A percentile compares a stretch with the other conserved stretches of the same genome.
phyloP scores from a whole-genome alignment of 2,329 filamentous ascomycete species.

The Cladosporium sp. region DNA sequence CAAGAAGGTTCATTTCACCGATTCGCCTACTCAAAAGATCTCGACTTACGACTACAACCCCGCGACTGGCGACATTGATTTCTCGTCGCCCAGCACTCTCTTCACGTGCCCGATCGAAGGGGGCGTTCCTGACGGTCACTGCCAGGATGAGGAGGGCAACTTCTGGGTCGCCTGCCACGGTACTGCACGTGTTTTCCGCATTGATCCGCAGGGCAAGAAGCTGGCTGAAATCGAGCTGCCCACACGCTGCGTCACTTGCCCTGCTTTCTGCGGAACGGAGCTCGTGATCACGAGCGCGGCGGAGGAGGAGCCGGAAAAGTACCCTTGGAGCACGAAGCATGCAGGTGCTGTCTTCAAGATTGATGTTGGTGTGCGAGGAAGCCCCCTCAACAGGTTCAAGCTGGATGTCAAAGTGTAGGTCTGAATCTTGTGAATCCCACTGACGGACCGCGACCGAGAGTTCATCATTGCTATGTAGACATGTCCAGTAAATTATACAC shows the following conservation, averaged over 20 bases:
- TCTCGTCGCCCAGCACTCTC: conserved; percentile 64
- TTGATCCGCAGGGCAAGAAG: conserved; percentile 62
- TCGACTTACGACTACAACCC: conserved; percentile 68
- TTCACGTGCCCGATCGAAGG: conserved; percentile 62
- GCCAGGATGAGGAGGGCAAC: conserved; percentile 75
- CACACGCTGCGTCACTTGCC: conserved; percentile 73
- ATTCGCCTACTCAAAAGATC: conserved; percentile 66
- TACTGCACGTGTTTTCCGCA: conserved; percentile 66
- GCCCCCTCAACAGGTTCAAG: conserved; percentile 59
- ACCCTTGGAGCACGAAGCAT: conserved; percentile 55
- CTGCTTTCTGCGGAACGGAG: conserved; percentile 66
- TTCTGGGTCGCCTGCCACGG: conserved; percentile 88
- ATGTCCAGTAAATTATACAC: conserved; percentile 7
- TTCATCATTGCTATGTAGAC: conserved; percentile 1
- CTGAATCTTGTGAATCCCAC: not conserved
- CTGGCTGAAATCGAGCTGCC: conserved; percentile 70
- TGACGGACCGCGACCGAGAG: not conserved
- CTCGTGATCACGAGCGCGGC: conserved; percentile 77
- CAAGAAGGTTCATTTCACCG: conserved; percentile 74
- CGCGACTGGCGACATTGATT: conserved; percentile 56
- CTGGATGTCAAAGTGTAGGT: conserved; percentile 20
- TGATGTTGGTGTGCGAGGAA: conserved; percentile 65
- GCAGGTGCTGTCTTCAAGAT: conserved; percentile 70
- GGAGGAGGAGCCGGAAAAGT: conserved; percentile 57
- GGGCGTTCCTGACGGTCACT: conserved; percentile 71